phyloP scores from a whole-genome alignment of 1,284 basidiomycete genomes.

The Trichosporon sp. region DNA sequence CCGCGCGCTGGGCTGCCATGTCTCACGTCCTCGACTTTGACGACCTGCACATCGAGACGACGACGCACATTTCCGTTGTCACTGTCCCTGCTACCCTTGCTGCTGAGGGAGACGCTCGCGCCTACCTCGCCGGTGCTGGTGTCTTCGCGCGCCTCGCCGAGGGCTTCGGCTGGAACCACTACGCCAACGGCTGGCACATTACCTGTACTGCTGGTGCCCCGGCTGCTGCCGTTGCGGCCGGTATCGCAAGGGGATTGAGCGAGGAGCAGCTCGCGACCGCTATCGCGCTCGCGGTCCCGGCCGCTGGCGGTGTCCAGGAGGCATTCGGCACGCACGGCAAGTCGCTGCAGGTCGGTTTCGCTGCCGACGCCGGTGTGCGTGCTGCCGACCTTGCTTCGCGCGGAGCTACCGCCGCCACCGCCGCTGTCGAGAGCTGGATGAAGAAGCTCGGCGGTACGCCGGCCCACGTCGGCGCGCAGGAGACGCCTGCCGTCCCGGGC shows the following conservation, averaged over 20 bases:
- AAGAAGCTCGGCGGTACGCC: constrained; percentile 7
- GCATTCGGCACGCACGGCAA: constrained; percentile 13
- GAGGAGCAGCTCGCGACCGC: constrained; percentile 12
- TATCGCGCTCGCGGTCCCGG: constrained; percentile 7
- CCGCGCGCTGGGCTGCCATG: constrained; percentile 11
- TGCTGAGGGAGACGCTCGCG: constrained; percentile 9
- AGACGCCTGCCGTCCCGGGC: constrained; percentile 7
- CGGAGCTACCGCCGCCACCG: constrained; percentile 5
- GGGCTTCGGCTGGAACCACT: constrained; percentile 8
- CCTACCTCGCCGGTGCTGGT: constrained; percentile 8
- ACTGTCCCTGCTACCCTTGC: constrained; percentile 6
- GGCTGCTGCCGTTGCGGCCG: constrained; percentile 8
- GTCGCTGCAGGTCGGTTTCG: constrained; percentile 10
- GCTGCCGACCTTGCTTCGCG: constrained; percentile 3
- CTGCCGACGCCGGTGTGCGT: constrained; percentile 7
- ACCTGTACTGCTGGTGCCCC: constrained; percentile 12
- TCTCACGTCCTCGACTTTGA: constrained; percentile 11
- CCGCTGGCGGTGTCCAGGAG: constrained; percentile 12
- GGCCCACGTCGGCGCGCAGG: background rate
- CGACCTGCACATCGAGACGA: constrained; percentile 14
- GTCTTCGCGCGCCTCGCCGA: constrained; percentile 8
- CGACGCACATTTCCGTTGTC: constrained; percentile 9
- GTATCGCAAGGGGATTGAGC: background rate
- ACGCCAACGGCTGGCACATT: constrained; percentile 10
- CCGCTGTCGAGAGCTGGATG: constrained; percentile 10